Conservation (phyloP, 208 protist species). For the Lotmaria passim region DNA sequence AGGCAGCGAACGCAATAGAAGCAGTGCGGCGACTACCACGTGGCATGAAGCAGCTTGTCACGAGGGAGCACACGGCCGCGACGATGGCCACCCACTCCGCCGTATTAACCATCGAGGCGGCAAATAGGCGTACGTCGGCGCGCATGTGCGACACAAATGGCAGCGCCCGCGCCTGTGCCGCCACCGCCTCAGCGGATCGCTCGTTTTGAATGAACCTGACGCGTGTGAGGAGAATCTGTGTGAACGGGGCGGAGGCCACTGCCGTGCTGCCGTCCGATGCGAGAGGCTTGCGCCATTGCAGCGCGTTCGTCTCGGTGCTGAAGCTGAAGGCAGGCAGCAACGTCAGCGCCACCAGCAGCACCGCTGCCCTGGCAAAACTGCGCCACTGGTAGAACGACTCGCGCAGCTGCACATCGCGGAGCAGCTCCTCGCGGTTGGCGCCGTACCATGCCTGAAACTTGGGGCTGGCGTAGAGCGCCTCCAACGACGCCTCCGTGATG, state of each 20-base stretch:
- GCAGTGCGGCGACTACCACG: constrained; percentile 36
- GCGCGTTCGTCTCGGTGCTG: constrained; percentile 37
- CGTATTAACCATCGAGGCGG: not conserved
- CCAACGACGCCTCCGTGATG: constrained; percentile 50
- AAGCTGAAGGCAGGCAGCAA: constrained; percentile 72
- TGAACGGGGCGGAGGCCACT: constrained; percentile 31
- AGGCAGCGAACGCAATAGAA: constrained; percentile 40
- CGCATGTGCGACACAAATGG: constrained; percentile 15
- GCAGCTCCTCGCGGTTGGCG: constrained; percentile 46
- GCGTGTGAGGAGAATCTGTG: constrained; percentile 36
- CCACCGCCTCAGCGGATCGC: not conserved
- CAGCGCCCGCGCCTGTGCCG: constrained; percentile 3
- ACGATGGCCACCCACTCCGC: constrained; percentile 46
- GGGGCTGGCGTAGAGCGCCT: constrained; percentile 51
- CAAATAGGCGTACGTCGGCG: constrained; percentile 1
- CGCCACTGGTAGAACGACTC: constrained; percentile 40
- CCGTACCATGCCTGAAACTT: constrained; percentile 68
- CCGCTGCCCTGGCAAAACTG: constrained; percentile 34
- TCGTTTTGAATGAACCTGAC: constrained; percentile 32
- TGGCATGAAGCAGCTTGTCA: constrained; percentile 72
- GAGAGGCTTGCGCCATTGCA: constrained; percentile 24
- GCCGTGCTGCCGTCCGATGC: not conserved
- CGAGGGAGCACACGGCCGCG: constrained; percentile 43
- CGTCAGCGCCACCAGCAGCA: constrained; percentile 47
- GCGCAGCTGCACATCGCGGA: constrained; percentile 46